Base-by-base conservation (phyloP, 495 filamentous ascomycete genomes). In the Astrocystis sublimbata region DNA sequence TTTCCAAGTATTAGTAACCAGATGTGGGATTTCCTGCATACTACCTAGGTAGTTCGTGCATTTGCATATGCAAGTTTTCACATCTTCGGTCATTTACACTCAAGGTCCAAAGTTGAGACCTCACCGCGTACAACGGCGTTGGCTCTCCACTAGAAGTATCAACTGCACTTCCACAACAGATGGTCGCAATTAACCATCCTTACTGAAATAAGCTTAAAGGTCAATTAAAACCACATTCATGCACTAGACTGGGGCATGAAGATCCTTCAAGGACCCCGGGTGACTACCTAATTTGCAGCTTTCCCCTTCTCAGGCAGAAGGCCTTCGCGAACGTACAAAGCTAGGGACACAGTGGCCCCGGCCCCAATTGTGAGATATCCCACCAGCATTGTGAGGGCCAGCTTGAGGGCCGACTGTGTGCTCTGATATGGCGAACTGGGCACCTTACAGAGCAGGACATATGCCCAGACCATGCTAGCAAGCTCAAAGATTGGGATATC, bases 401-500 rank as follows among this genome's bases (percentile, higher is more conserved):
- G 9, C 42, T 13, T 47, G 19, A 43, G 23, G 28, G 38, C 26
- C 6, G 59, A 62, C 40, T 21, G 17, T 6, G 8, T 2, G 17
- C 12, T 5, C 17, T 21, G 31, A 19, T 53, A n/a, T n/a, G n/a
- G n/a, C n/a, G n/a, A n/a, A n/a, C n/a, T 36, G 21, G 28, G 21
- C 36, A 19, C 47, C n/a, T 30, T 24, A 28, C 2, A 30, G 42
- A 55, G 36, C 38, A 62, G 50, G 17, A 53, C 30, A 21, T 68
- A 71, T 8, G 58, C 62, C 67, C 67, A 70, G 10, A 46, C 49
- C 26, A 70, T 24, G 26, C 62, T 67, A 33, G 67, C 56, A 2
- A 65, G 30, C n/a, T 49, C 49, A 35, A 67, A 62, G 51, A 70
- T 70, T 13, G 61, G 61, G 15, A 62, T n/a, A 59, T 70, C 67